phyloP scores from a whole-genome alignment of 192 early-diverging fungal species.

The Gigaspora rosea region DNA sequence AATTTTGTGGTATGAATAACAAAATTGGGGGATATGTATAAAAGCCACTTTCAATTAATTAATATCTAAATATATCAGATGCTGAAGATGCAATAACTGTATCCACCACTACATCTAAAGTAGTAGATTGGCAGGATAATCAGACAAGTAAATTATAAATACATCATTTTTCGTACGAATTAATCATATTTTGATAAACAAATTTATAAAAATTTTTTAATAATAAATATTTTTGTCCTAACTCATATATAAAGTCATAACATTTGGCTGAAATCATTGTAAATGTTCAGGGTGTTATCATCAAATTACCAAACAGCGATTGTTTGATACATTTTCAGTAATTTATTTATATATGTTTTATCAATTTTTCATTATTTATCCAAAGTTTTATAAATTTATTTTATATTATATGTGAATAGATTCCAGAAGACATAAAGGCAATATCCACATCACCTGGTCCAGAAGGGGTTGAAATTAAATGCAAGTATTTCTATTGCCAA shows the following conservation, averaged over 20 bases:
- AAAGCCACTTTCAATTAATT: not conserved
- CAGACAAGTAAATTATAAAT: slow-evolving; percentile 34
- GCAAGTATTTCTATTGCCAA: slow-evolving; percentile 30
- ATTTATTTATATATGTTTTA: not conserved
- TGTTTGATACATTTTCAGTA: slow-evolving; percentile 67
- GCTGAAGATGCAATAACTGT: not conserved
- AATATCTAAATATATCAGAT: not conserved
- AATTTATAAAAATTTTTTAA: not conserved
- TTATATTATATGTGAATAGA: slow-evolving; percentile 18
- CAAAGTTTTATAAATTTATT: not conserved
- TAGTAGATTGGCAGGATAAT: slow-evolving; percentile 38
- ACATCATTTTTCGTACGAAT: not conserved
- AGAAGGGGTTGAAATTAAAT: slow-evolving; percentile 49
- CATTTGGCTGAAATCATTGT: slow-evolving; percentile 89
- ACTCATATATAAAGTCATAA: slow-evolving; percentile 49
- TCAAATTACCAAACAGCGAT: slow-evolving; percentile 71
- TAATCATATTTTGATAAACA: not conserved
- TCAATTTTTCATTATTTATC: not conserved
- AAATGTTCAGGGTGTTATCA: slow-evolving; percentile 78
- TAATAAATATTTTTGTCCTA: not conserved
- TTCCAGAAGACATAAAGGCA: slow-evolving; percentile 62
- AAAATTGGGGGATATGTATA: too few species aligned
- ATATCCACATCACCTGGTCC: slow-evolving; percentile 39
- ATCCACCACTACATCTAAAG: not conserved
- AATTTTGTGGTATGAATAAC: too few species aligned